Percentiles rank a stretch among this genome's conserved stretches.
phyloP scores from a whole-genome alignment of 1,284 basidiomycete species.

The Gomphus bonarii region DNA sequence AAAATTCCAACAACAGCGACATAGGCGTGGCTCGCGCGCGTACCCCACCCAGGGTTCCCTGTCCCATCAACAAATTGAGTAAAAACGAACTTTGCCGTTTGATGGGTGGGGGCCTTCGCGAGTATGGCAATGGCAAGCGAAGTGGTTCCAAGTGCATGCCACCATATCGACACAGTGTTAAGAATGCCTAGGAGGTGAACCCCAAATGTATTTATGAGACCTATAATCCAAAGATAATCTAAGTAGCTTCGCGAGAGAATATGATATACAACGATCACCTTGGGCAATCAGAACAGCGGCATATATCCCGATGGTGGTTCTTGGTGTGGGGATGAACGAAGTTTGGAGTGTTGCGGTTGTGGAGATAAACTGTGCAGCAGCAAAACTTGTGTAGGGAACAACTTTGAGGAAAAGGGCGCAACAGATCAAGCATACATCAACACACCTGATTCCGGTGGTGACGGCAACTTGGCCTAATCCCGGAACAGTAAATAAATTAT shows the following conservation, averaged over 20 bases:
- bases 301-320: conserved; percentile 60
- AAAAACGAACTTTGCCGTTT: conserved; percentile 61
- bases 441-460: conserved; percentile 59
- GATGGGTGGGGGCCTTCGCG: conserved; percentile 58
- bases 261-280: conserved; percentile 21
- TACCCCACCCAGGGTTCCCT: conserved; percentile 51
- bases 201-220: conserved; percentile 64
- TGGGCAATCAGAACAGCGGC: conserved; percentile 58
- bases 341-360: conserved; percentile 50
- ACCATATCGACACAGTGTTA: conserved; percentile 64
- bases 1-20: conserved; percentile 61
- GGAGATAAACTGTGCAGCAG: conserved; percentile 57
- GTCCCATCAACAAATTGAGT: conserved; percentile 60
- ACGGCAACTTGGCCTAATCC: conserved; percentile 49
- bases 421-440: neutral
- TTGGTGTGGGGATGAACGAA: conserved; percentile 43
- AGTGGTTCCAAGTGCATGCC: conserved; percentile 63
- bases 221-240: conserved; percentile 12
- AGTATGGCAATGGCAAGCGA: conserved; percentile 56
- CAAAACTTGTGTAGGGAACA: conserved; percentile 37
- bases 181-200: conserved; percentile 52
- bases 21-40: conserved; percentile 57
- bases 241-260: conserved; percentile 1
- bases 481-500: conserved; percentile 6
- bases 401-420: neutral